Percentiles rank a stretch among this genome's conserved stretches.
Conservation (phyloP, 352 stramenopile species). For the Globisporangium carolinianum region DNA sequence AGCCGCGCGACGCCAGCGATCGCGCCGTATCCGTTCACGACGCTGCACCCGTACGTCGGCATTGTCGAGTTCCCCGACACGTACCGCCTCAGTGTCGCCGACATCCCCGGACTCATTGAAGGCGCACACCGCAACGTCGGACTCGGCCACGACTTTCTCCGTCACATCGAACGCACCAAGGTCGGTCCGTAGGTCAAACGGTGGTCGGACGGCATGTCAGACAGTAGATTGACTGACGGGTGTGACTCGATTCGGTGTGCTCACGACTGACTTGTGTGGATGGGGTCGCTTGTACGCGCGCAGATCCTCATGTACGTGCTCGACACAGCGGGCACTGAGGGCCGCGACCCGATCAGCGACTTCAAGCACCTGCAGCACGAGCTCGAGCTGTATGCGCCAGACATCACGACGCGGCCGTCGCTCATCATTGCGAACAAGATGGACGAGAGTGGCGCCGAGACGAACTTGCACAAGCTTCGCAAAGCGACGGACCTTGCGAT, state of each 20-base stretch:
- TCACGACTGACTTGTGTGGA: too few relatives aligned
- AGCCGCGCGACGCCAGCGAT: conserved; percentile 92
- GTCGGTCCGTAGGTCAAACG: conserved; percentile 24
- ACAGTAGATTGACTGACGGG: too few relatives aligned
- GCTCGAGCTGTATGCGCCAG: conserved; percentile 80
- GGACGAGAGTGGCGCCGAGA: conserved; percentile 75
- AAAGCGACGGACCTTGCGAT: conserved; percentile 68
- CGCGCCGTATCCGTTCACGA: conserved; percentile 97
- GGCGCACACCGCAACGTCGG: conserved; percentile 93
- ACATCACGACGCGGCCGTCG: conserved; percentile 80
- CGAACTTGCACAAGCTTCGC: conserved; percentile 67
- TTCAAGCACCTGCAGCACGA: conserved; percentile 78
- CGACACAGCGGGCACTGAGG: conserved; percentile 73
- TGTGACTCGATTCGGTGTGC: too few relatives aligned
- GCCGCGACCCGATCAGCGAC: conserved; percentile 68
- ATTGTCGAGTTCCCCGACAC: conserved; percentile 94
- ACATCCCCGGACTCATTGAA: conserved; percentile 87
- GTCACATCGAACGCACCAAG: conserved; percentile 98
- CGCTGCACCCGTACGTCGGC: conserved; percentile 93
- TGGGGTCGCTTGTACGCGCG: too few relatives aligned
- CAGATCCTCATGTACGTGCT: conserved; percentile 86
- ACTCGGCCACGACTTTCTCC: conserved; percentile 97
- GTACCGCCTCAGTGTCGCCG: conserved; percentile 87
- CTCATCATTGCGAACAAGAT: conserved; percentile 89
- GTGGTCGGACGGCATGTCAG: too few relatives aligned